A percentile compares a stretch with the other conserved stretches of the same genome.
Conservation (phyloP, 495 filamentous ascomycete species). For the Penicillium samsonianum region DNA sequence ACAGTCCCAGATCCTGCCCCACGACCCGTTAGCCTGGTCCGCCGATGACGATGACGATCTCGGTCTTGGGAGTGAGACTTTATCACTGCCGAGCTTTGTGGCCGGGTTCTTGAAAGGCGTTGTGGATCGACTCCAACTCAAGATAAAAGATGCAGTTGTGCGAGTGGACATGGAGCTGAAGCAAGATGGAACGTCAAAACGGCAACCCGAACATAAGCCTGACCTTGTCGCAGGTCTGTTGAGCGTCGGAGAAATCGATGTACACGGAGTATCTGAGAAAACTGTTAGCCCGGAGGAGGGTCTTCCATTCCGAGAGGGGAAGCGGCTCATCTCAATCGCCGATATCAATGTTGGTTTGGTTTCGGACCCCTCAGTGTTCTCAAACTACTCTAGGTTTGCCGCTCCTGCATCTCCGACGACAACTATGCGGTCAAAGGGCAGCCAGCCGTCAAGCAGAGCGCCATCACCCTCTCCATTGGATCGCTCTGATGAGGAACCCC, state of each 20-base stretch:
- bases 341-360: conserved; percentile 66
- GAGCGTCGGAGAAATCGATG: conserved; percentile 62
- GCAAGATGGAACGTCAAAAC: conserved; percentile 43
- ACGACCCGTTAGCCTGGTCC: conserved; percentile 46
- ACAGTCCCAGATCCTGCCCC: conserved; percentile 52
- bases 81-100: conserved; percentile 80
- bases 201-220: conserved; percentile 43
- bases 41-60: conserved; percentile 65
- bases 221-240: conserved; percentile 64
- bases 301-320: conserved; percentile 51
- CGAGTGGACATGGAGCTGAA: conserved; percentile 60
- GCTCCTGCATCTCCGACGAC: conserved; percentile 62
- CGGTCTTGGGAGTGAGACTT: conserved; percentile 66
- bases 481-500: conserved; percentile 31
- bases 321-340: conserved; percentile 62
- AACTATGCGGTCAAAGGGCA: conserved; percentile 45
- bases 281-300: conserved; percentile 31
- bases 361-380: conserved; percentile 72
- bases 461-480: conserved; percentile 33
- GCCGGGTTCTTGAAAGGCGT: conserved; percentile 82
- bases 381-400: conserved; percentile 60
- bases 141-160: conserved; percentile 65
- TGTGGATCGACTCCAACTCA: conserved; percentile 73
- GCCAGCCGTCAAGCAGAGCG: conserved; percentile 36
- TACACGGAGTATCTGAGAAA: conserved; percentile 61